These are phyloP conservation scores for Gigaspora rosea DNA, from an alignment of 192 early-diverging fungal genomes.

Conservation along the genomic window DNA sequence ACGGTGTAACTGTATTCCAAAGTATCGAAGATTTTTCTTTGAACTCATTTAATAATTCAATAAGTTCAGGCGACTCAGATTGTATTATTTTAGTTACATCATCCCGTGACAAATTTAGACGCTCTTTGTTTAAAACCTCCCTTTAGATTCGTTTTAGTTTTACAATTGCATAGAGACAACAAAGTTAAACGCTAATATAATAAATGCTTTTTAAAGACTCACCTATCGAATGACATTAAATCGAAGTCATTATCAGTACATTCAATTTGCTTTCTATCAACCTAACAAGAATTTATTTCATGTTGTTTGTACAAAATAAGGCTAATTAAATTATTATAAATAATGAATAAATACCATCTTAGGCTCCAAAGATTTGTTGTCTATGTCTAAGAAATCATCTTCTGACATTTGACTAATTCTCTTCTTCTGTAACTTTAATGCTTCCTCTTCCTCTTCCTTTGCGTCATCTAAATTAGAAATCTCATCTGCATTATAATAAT, in stretches of 20 bases:
- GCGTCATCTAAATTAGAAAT: constrained; percentile 75
- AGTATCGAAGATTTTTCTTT: constrained; percentile 45
- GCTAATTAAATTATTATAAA: background rate
- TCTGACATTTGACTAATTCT: constrained; percentile 77
- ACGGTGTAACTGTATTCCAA: constrained; percentile 35
- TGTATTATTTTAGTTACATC: constrained; percentile 69
- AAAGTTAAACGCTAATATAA: background rate
- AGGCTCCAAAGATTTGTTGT: constrained; percentile 59
- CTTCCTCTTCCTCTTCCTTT: constrained; percentile 88
- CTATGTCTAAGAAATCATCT: constrained; percentile 86
- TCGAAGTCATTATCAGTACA: background rate
- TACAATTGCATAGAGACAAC: background rate
- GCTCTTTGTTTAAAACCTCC: constrained; percentile 33
- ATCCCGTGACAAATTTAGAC: constrained; percentile 52
- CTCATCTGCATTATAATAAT: constrained; percentile 89
- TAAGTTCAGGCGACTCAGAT: constrained; percentile 73
- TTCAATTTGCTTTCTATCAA: background rate
- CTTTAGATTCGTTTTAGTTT: background rate
- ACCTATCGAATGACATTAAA: background rate
- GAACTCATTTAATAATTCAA: constrained; percentile 68
- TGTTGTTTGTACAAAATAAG: background rate
- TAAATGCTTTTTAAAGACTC: background rate
- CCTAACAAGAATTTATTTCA: background rate
- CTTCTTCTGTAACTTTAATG: constrained; percentile 80
- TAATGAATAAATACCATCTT: constrained; percentile 29